A percentile compares a stretch with the other conserved stretches of the same genome.
Evolutionary conservation across 2,329 filamentous ascomycete species (phyloP).

Genomic region (Scolecobasidium constrictum): DNA sequence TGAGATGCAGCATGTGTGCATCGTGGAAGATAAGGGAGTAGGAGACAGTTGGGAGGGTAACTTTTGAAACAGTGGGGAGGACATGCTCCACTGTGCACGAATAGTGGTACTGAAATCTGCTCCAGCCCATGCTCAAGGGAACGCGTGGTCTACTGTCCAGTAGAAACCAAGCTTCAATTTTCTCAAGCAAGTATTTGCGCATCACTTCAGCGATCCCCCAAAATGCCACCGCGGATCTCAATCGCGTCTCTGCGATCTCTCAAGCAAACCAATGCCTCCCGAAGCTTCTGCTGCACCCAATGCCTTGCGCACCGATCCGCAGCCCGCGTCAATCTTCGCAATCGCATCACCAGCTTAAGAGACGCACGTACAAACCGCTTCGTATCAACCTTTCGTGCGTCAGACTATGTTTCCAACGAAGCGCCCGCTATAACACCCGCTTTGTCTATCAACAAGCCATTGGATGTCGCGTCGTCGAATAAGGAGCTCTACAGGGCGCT

Average conservation of each 20-base stretch:
- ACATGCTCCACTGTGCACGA: too few species aligned
- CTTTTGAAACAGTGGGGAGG: too few species aligned
- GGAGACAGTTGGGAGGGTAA: too few species aligned
- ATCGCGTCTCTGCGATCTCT: not conserved
- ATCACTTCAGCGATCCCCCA: too few species aligned
- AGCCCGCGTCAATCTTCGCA: slow-evolving; percentile 5
- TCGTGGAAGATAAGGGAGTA: too few species aligned
- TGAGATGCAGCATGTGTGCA: too few species aligned
- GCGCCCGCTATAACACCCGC: not conserved
- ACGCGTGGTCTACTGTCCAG: too few species aligned
- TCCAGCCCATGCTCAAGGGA: too few species aligned
- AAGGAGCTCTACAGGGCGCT: slow-evolving; percentile 44
- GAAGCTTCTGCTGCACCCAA: not conserved
- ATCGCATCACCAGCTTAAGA: slow-evolving; percentile 4
- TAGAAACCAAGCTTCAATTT: too few species aligned
- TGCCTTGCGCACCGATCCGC: slow-evolving; percentile 2
- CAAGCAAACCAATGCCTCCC: not conserved
- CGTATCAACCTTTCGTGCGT: not conserved
- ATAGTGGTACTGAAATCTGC: too few species aligned
- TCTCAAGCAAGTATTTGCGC: too few species aligned
- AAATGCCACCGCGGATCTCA: not conserved
- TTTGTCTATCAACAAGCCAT: slow-evolving; percentile 3
- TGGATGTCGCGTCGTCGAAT: not conserved
- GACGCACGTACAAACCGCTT: slow-evolving; percentile 1
- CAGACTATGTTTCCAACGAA: not conserved